Evolutionary conservation across 2,329 filamentous ascomycete genomes (phyloP).

Genomic region (Arthrobotrys megalospora): DNA sequence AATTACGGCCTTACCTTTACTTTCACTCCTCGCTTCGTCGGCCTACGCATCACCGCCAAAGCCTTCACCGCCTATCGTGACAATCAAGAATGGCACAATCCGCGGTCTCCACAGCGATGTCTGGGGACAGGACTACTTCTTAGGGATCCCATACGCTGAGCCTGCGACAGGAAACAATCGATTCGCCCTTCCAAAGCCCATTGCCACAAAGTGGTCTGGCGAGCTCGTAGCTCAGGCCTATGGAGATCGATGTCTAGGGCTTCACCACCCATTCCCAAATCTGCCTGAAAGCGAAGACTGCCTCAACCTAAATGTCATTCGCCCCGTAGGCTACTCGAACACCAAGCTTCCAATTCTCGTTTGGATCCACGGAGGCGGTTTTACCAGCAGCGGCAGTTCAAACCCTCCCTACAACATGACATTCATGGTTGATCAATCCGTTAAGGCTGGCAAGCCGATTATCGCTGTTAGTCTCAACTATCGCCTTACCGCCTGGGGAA

Average conservation of each 20-base stretch:
- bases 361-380: conserved; percentile 71
- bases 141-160: conserved; percentile 74
- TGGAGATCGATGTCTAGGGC: conserved; percentile 62
- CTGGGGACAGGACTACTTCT: conserved; percentile 71
- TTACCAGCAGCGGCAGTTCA: conserved; percentile 68
- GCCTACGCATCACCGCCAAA: conserved; percentile 10
- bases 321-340: conserved; percentile 61
- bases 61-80: conserved; percentile 10
- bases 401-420: conserved; percentile 73
- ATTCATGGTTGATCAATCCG: conserved; percentile 73
- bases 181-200: conserved; percentile 66
- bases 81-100: conserved; percentile 70
- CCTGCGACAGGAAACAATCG: conserved; percentile 72
- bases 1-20: conserved; percentile 27
- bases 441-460: conserved; percentile 72
- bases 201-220: conserved; percentile 63
- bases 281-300: conserved; percentile 65
- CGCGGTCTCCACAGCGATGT: conserved; percentile 67
- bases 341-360: conserved; percentile 70
- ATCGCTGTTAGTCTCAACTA: conserved; percentile 85
- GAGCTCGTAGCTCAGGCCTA: conserved; percentile 42
- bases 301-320: conserved; percentile 66
- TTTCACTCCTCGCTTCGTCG: conserved; percentile 19
- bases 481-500: conserved; percentile 81
- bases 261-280: conserved; percentile 65